A percentile compares a stretch with the other conserved stretches of the same genome.
Conservation (phyloP, 2,329 filamentous ascomycete genomes). For the Trichoderma harzianum region DNA sequence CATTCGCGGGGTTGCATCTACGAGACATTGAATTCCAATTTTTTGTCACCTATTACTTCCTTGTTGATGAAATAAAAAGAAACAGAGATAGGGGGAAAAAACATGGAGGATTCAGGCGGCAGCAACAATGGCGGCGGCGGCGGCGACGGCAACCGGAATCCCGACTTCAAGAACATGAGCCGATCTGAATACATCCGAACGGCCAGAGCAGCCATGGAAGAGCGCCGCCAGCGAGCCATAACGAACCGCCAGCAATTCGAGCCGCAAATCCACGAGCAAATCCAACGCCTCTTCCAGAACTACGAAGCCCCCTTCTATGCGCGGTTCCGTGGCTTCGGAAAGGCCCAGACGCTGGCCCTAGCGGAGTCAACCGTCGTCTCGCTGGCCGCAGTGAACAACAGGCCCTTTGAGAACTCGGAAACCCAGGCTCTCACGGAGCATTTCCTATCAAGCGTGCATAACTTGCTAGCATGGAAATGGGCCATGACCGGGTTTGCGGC, state of each 20-base stretch:
- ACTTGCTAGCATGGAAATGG: slow-evolving; percentile 30
- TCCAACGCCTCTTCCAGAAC: slow-evolving; percentile 31
- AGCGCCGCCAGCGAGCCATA: slow-evolving; percentile 31
- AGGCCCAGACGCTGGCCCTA: slow-evolving; percentile 28
- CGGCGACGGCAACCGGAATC: slow-evolving; percentile 27
- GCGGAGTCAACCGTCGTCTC: slow-evolving; percentile 29
- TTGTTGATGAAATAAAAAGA: background rate
- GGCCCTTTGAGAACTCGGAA: slow-evolving; percentile 36
- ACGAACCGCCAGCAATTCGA: slow-evolving; percentile 30
- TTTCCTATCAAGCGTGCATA: slow-evolving; percentile 31
- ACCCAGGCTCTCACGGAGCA: slow-evolving; percentile 35
- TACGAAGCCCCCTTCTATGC: slow-evolving; percentile 34
- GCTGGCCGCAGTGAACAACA: slow-evolving; percentile 29
- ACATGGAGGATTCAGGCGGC: slow-evolving; percentile 22
- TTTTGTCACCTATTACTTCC: no score
- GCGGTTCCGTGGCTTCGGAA: slow-evolving; percentile 29
- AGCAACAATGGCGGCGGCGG: background rate
- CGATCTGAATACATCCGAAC: slow-evolving; percentile 24
- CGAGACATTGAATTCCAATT: background rate
- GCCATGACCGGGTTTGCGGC: slow-evolving; percentile 27
- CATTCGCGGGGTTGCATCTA: background rate
- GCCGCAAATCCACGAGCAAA: slow-evolving; percentile 31
- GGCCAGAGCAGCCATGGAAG: slow-evolving; percentile 31
- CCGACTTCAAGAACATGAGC: slow-evolving; percentile 21
- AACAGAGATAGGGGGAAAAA: no score